Conservation (phyloP, 495 filamentous ascomycete genomes). For the Daldinia grandis region DNA sequence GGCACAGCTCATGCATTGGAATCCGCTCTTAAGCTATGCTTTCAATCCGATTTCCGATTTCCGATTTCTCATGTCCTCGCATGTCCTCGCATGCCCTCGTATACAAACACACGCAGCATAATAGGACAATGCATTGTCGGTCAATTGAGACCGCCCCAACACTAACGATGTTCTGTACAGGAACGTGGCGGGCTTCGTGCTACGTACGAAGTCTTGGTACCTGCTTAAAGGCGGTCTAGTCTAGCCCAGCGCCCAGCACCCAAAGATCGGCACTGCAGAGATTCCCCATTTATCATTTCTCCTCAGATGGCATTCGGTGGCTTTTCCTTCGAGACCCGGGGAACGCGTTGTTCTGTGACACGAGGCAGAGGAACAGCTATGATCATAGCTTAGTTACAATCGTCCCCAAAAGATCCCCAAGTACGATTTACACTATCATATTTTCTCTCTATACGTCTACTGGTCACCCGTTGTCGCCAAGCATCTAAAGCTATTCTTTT, state of each 20-base stretch:
- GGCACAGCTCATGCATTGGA: constrained; percentile 15
- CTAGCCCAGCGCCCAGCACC: constrained; percentile 9
- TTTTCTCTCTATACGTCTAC: neutral
- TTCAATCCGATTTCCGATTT: neutral
- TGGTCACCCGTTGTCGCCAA: neutral
- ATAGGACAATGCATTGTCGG: constrained; percentile 26
- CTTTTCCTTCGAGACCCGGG: constrained; percentile 23
- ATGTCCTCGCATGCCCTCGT: neutral
- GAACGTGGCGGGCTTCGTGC: constrained; percentile 39
- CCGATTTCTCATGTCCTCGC: no score
- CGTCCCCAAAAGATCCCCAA: neutral
- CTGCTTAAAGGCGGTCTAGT: constrained; percentile 40
- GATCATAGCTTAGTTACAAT: no score
- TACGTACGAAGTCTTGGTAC: constrained; percentile 37
- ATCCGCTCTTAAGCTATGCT: constrained; percentile 1
- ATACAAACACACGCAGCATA: neutral
- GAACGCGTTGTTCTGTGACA: constrained; percentile 29
- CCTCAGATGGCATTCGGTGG: constrained; percentile 34
- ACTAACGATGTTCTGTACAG: constrained; percentile 31
- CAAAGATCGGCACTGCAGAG: constrained; percentile 32
- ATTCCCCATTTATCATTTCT: constrained; percentile 32
- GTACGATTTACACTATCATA: no score
- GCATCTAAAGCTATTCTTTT: neutral
- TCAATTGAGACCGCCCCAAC: constrained; percentile 20
- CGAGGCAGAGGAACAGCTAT: neutral